Conservation (phyloP, 305 asterid species). For the Salvia sclarea region DNA sequence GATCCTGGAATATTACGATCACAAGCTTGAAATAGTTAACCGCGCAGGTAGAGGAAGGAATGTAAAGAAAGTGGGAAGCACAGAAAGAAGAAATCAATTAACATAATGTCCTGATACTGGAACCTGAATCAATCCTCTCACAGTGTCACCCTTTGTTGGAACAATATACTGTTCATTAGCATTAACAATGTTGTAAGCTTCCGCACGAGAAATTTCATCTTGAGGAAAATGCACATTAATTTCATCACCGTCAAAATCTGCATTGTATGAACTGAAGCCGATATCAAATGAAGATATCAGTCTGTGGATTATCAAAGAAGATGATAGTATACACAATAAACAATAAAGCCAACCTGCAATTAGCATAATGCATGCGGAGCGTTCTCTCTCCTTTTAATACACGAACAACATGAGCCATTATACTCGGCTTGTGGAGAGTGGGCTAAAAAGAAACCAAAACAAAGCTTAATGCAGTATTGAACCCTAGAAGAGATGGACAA, state of each 20-base stretch:
- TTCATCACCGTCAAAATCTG: conserved; percentile 99
- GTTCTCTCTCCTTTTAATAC: conserved; percentile 96
- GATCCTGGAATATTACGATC: conserved; percentile 64
- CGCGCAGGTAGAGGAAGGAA: conserved; percentile 5
- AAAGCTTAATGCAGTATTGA: conserved; percentile 20
- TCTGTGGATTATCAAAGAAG: conserved; percentile 24
- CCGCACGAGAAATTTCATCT: conserved; percentile 99
- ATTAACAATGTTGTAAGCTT: conserved; percentile 92
- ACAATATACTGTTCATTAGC: conserved; percentile 97
- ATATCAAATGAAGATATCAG: conserved; percentile 35
- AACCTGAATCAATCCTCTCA: conserved; percentile 98
- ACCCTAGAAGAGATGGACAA: not conserved
- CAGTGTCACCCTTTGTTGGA: conserved; percentile 98
- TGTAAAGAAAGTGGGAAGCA: conserved; percentile 1
- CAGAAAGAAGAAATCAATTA: conserved; percentile 10
- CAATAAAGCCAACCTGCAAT: conserved; percentile 79
- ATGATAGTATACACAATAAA: conserved; percentile 8
- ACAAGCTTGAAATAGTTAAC: conserved; percentile 19
- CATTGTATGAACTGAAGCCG: conserved; percentile 84
- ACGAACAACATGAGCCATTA: conserved; percentile 98
- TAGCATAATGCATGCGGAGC: conserved; percentile 98
- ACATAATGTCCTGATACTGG: conserved; percentile 32
- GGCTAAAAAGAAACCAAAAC: conserved; percentile 61
- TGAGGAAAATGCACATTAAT: conserved; percentile 99
- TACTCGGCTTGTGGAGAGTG: conserved; percentile 99